phyloP scores from a whole-genome alignment of 371 early-diverging fungal genomes.

The Zopfochytrium polystomum region DNA sequence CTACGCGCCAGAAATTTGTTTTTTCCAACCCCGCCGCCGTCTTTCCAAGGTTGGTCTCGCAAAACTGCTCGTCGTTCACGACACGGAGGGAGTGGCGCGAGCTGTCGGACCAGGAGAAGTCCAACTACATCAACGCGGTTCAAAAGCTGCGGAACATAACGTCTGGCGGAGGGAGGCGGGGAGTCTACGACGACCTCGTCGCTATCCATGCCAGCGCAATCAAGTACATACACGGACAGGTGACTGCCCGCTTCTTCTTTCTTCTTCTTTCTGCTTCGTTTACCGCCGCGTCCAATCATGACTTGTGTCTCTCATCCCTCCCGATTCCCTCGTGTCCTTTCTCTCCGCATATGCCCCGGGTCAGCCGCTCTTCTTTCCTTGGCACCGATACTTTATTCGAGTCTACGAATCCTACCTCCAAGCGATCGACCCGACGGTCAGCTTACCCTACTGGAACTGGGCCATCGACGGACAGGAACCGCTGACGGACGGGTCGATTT shows the following conservation, averaged over 20 bases:
- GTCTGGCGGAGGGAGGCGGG: slow-evolving; percentile 23
- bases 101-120: slow-evolving; percentile 19
- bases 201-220: slow-evolving; percentile 26
- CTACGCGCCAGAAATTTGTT: slow-evolving; percentile 13
- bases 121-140: slow-evolving; percentile 21
- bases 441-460: slow-evolving; percentile 61
- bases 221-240: slow-evolving; percentile 20
- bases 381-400: slow-evolving; percentile 42
- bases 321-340: not conserved
- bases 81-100: slow-evolving; percentile 39
- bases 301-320: not conserved
- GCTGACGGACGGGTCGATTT: slow-evolving; percentile 11
- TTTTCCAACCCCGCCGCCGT: slow-evolving; percentile 10
- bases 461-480: slow-evolving; percentile 25
- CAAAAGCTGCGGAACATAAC: slow-evolving; percentile 13
- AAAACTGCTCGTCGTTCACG: slow-evolving; percentile 3
- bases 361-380: slow-evolving; percentile 42
- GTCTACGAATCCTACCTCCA: slow-evolving; percentile 37
- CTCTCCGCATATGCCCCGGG: not conserved
- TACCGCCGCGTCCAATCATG: no score
- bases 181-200: slow-evolving; percentile 27
- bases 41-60: not conserved
- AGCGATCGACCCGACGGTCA: slow-evolving; percentile 39
- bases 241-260: slow-evolving; percentile 10
- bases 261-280: no score